phyloP scores from a whole-genome alignment of 2,329 filamentous ascomycete species.

The Xylariaceae sp. region DNA sequence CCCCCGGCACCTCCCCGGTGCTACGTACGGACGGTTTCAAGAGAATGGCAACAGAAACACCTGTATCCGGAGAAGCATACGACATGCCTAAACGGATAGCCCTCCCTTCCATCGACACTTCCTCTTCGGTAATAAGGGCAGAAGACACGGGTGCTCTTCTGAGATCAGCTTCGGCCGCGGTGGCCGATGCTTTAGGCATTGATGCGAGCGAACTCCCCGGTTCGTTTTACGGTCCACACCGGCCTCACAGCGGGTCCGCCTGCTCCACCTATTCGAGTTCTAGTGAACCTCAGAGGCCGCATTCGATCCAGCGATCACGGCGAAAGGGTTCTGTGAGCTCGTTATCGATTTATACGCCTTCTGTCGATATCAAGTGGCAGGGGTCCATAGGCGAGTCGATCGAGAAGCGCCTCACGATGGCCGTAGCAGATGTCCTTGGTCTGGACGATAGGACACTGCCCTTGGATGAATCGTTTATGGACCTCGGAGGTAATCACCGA shows the following conservation, averaged over 20 bases:
- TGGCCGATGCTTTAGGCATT: conserved; percentile 35
- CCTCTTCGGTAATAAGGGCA: conserved; percentile 11
- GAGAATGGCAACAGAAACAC: not conserved
- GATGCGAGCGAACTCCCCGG: conserved; percentile 34
- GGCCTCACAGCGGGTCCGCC: conserved; percentile 7
- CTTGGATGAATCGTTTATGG: conserved; percentile 47
- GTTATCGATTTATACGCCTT: conserved; percentile 28
- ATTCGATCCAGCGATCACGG: not conserved
- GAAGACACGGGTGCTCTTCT: conserved; percentile 25
- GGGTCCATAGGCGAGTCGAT: conserved; percentile 18
- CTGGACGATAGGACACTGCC: conserved; percentile 38
- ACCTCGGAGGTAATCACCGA: conserved; percentile 46
- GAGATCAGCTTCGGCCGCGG: conserved; percentile 27
- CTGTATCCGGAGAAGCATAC: not conserved
- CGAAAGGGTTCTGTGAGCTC: conserved; percentile 13
- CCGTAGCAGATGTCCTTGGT: conserved; percentile 42
- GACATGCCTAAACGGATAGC: conserved; percentile 14
- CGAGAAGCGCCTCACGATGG: conserved; percentile 39
- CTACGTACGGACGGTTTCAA: conserved; percentile 2
- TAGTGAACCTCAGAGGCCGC: conserved; percentile 1
- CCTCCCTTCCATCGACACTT: conserved; percentile 26
- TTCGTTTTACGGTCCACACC: conserved; percentile 14
- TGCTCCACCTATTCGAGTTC: conserved; percentile 11
- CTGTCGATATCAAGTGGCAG: conserved; percentile 17
- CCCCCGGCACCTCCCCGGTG: conserved; percentile 6